A percentile compares a stretch with the other conserved stretches of the same genome.
phyloP scores from a whole-genome alignment of 1,284 basidiomycete species.

The Marasmius oreades region DNA sequence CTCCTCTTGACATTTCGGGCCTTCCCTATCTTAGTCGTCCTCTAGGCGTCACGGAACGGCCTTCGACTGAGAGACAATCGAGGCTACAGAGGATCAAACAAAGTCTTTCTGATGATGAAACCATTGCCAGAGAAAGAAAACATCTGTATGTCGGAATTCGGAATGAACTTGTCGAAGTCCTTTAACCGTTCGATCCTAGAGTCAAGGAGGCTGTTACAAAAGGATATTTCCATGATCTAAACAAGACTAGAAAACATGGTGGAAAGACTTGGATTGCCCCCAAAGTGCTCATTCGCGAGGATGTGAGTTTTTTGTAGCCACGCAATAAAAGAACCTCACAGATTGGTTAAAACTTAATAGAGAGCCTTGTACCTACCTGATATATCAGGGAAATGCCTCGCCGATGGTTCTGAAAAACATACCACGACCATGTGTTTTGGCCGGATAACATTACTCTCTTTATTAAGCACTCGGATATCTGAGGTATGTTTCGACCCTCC shows the following conservation, averaged over 20 bases:
- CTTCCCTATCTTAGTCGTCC: conserved; percentile 67
- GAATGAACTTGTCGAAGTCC: conserved; percentile 2
- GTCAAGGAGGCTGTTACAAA: conserved; percentile 77
- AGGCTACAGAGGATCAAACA: conserved; percentile 70
- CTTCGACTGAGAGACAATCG: conserved; percentile 52
- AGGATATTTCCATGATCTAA: conserved; percentile 91
- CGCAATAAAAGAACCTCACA: background rate
- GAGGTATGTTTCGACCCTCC: conserved; percentile 53
- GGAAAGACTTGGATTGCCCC: conserved; percentile 97
- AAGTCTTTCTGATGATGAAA: conserved; percentile 64
- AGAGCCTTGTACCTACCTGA: conserved; percentile 91
- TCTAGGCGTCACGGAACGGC: conserved; percentile 66
- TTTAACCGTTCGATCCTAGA: conserved; percentile 35
- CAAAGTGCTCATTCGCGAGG: conserved; percentile 82
- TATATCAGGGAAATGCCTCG: conserved; percentile 71
- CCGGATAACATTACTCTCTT: conserved; percentile 75
- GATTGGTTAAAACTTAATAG: conserved; percentile 35
- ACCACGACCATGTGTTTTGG: conserved; percentile 79
- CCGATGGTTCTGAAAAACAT: conserved; percentile 55
- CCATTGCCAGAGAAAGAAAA: conserved; percentile 66
- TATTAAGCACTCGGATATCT: conserved; percentile 82
- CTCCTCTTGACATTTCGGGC: conserved; percentile 15
- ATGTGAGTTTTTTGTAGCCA: conserved; percentile 53
- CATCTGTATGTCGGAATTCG: conserved; percentile 59
- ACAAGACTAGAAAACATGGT: conserved; percentile 77